A percentile compares a stretch with the other conserved stretches of the same genome.
These are phyloP conservation scores for Trichoderma koningii DNA, from an alignment of 2,329 filamentous ascomycete species.

Conservation along the genomic window DNA sequence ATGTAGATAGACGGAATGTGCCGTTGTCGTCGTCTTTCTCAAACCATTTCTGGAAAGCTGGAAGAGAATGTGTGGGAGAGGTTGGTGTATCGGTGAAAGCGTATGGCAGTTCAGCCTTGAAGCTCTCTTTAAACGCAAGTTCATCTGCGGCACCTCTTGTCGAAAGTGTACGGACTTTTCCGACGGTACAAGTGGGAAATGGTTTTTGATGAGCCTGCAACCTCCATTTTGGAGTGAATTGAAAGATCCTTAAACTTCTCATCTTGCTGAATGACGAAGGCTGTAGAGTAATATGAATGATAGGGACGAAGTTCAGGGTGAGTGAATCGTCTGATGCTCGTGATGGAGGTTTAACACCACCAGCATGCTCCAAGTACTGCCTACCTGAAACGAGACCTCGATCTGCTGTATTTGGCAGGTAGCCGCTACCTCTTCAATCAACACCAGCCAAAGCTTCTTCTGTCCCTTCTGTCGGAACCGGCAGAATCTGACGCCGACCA, in stretches of 20 bases:
- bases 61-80: constrained; percentile 45
- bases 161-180: constrained; percentile 5
- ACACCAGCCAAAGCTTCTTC: too few relatives aligned
- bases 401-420: not conserved
- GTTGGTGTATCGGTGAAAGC: constrained; percentile 49
- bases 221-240: not conserved
- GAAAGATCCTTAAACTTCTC: not conserved
- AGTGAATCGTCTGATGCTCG: not conserved
- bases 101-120: constrained; percentile 53
- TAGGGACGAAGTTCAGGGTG: not conserved
- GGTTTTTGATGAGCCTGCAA: not conserved
- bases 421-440: not conserved
- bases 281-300: not conserved
- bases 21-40: constrained; percentile 8
- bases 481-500: constrained; percentile 34
- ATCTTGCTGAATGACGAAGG: not conserved
- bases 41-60: constrained; percentile 65
- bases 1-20: constrained; percentile 30
- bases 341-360: too few relatives aligned
- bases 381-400: too few relatives aligned
- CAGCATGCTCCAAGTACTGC: not conserved
- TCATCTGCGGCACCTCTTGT: constrained; percentile 34
- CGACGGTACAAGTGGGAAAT: not conserved
- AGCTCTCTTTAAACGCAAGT: constrained; percentile 56
- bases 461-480: constrained; percentile 28